Evolutionary conservation across 805 yeast species (phyloP).

Genomic region (Nakazawaea peltata): DNA sequence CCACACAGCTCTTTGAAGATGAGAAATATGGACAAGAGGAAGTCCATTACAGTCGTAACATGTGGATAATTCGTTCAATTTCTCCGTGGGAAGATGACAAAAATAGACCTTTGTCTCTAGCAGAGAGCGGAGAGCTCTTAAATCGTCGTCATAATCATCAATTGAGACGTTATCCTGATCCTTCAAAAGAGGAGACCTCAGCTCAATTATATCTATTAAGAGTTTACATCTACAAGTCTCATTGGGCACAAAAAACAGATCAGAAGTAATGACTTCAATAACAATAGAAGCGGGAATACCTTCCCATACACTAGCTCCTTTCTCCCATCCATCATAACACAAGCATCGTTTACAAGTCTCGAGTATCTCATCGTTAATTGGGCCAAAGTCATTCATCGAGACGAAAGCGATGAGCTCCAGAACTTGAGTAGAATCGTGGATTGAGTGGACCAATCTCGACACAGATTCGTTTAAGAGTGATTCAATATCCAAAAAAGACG

Average conservation of each 20-base stretch:
- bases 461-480: too few species aligned
- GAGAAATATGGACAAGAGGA: conserved; percentile 28
- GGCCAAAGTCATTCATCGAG: conserved; percentile 33
- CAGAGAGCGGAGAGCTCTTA: conserved; percentile 20
- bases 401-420: too few species aligned
- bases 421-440: too few species aligned
- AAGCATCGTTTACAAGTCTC: conserved; percentile 39
- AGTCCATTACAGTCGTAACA: conserved; percentile 26
- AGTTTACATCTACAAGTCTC: conserved; percentile 51
- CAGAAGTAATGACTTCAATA: conserved; percentile 36
- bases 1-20: conserved; percentile 43
- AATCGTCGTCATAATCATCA: background rate
- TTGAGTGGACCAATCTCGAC: too few species aligned
- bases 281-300: conserved; percentile 34
- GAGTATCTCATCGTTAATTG: conserved; percentile 33
- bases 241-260: conserved; percentile 43
- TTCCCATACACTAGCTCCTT: conserved; percentile 37
- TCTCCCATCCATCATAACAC: conserved; percentile 42
- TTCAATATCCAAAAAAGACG: conserved; percentile 44
- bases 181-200: background rate
- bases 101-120: conserved; percentile 35
- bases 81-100: conserved; percentile 42
- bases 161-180: background rate
- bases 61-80: conserved; percentile 34
- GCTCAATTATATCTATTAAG: conserved; percentile 29